Base-by-base conservation (phyloP, 2,329 filamentous ascomycete genomes). In the Clonostachys chloroleuca region DNA sequence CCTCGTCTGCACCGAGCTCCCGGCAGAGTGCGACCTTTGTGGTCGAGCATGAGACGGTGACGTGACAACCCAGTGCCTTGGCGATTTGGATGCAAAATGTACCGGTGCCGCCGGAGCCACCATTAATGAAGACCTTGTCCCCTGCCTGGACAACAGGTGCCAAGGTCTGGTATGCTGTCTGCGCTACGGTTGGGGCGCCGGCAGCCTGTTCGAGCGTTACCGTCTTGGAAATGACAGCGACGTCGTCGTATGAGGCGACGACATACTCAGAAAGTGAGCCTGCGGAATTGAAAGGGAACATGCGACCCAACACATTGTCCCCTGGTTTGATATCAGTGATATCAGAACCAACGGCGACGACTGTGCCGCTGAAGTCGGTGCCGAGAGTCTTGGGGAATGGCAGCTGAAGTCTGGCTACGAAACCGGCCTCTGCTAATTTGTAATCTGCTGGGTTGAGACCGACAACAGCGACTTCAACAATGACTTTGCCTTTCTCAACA, bases 51-150 rank as follows among this genome's bases (percentile, higher is more conserved):
- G 77, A 75, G 0, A 73, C 72, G 0, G 78, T 81, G n/a, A 87
- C 83, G 47, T 77, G 69, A 47, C 78, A 83, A 1, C 81, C 83
- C 5, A 82, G 54, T 0, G 69, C 64, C 56, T 87, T 87, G 8
- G 81, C 83, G 20, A 87, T 74, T 56, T 87, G 84, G 42, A 87
- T 80, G 0, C 71, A 77, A 50, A 74, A 84, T 0, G 76, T 72
- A 2, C 84, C 84, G 2, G 74, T 75, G 1, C 84, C 84, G 2
- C 84, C 84, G 0, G 77, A 81, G 0, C 82, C 81, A 6, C 81
- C 83, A 49, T 86, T 86, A 58, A 87, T 77, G 49, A 87, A 81
- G 12, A 87, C 69, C 54, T 72, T 76, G 45, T 78, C 72, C 16
- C 80, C 80, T 5, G 61, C 50, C 45, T 70, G 69, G 48, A 77